phyloP scores from a whole-genome alignment of 2,329 filamentous ascomycete species.

The Trichoderma sp. region DNA sequence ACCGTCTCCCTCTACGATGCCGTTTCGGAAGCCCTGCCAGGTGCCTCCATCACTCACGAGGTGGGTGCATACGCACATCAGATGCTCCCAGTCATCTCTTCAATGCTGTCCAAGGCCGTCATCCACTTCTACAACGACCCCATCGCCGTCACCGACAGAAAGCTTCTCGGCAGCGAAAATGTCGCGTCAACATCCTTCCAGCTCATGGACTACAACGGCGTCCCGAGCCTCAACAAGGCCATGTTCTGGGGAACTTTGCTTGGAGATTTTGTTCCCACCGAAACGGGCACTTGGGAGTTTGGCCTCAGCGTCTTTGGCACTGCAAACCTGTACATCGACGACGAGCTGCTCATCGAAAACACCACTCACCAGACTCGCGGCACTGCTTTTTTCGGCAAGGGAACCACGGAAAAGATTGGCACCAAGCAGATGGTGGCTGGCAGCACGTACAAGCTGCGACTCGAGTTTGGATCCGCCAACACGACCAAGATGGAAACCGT shows the following conservation, averaged over 20 bases:
- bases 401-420: background rate
- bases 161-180: background rate
- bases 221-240: background rate
- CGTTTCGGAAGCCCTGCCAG: background rate
- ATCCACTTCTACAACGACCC: slow-evolving; percentile 10
- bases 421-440: background rate
- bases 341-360: background rate
- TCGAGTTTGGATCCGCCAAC: slow-evolving; percentile 1
- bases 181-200: background rate
- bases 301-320: slow-evolving; percentile 2
- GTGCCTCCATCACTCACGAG: background rate
- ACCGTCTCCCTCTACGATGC: background rate
- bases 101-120: background rate
- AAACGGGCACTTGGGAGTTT: slow-evolving; percentile 6
- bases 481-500: slow-evolving; percentile 9
- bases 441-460: background rate
- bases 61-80: slow-evolving; percentile 6
- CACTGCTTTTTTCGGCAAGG: slow-evolving; percentile 5
- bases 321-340: background rate
- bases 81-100: background rate
- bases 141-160: background rate
- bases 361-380: background rate
- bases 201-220: slow-evolving; percentile 7
- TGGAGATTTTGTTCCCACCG: background rate
- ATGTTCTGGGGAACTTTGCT: slow-evolving; percentile 1